These are phyloP conservation scores for Vachellia collinsii DNA, from an alignment of 306 rosid genomes.

Conservation along the genomic window DNA sequence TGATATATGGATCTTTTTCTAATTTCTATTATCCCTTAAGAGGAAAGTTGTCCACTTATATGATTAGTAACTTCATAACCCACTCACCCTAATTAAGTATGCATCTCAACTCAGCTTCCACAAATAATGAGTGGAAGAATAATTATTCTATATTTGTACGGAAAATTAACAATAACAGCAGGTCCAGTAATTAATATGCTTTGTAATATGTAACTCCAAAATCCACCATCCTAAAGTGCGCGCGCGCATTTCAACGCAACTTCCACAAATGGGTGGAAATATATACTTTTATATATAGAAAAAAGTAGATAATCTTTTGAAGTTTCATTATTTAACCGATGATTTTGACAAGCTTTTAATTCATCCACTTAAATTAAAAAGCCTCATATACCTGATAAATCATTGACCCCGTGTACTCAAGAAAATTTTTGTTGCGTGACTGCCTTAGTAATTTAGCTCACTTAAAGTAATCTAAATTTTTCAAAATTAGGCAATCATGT, in stretches of 20 bases:
- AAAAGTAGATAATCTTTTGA: neutral
- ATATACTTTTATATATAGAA: neutral
- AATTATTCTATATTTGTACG: neutral
- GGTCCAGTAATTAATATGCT: neutral
- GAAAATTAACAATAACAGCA: too few relatives aligned
- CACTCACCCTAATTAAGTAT: conserved; percentile 20
- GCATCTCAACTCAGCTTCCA: conserved; percentile 21
- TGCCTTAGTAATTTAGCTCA: neutral
- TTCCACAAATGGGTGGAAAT: neutral
- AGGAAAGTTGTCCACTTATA: neutral
- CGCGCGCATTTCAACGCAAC: neutral
- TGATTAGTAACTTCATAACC: neutral
- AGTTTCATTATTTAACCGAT: neutral
- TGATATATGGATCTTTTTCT: neutral
- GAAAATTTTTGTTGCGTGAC: neutral
- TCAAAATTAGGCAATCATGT: neutral
- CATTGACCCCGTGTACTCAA: neutral
- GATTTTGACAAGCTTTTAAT: neutral
- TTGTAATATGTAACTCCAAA: neutral
- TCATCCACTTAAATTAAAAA: neutral
- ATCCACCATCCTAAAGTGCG: neutral
- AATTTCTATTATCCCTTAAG: conserved; percentile 26
- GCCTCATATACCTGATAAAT: neutral
- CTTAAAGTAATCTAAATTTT: too few relatives aligned
- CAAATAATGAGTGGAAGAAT: neutral